Base-by-base conservation (phyloP, 352 stramenopile genomes). In the Plasmopara viticola region DNA sequence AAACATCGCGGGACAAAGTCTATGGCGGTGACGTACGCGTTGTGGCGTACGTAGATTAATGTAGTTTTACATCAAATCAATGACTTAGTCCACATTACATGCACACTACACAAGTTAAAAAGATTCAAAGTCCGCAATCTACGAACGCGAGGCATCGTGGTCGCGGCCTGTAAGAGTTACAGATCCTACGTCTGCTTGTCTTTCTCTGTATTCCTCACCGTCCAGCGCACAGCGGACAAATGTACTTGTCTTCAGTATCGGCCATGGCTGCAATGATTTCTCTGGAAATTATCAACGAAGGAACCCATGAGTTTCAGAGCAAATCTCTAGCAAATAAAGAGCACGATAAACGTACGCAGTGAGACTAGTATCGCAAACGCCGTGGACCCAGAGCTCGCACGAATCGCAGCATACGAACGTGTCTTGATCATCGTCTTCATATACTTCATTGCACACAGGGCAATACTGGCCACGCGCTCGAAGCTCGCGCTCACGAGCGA, bases 341-440 rank as follows among this genome's bases (percentile, higher is more conserved):
- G 59, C 30, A 31, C 13, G 6, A 30, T 29, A 6, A 17, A 76
- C 78, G 61, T 82, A 87, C 66, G 80, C 61, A 17, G 74, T 84
- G 17, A 94, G 65, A 52, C 63, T 73, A 20, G 70, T 38, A 51
- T 94, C 84, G 57, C 84, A 94, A 6, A 66, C 68, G 4, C 67
- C 76, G 60, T 94, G 84, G 14, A 94, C 75, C 84, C 84, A 94
- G 62, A 92, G 87, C 54, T 94, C 84, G 46, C 84, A 94, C 44
- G 81, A 87, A 58, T 94, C 84, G 63, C 84, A 94, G 72, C 84
- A 94, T 18, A 94, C 79, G 55, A 94, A 94, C 33, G 71, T 85
- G 55, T 70, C 89, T 44, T 72, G 70, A 55, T 94, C 84, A 63
- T 94, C 81, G 38, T 92, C 81, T 56, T 94, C 84, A 63, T 94